phyloP scores from a whole-genome alignment of 176 grass and related monocot species.

The Triticum turgidum region DNA sequence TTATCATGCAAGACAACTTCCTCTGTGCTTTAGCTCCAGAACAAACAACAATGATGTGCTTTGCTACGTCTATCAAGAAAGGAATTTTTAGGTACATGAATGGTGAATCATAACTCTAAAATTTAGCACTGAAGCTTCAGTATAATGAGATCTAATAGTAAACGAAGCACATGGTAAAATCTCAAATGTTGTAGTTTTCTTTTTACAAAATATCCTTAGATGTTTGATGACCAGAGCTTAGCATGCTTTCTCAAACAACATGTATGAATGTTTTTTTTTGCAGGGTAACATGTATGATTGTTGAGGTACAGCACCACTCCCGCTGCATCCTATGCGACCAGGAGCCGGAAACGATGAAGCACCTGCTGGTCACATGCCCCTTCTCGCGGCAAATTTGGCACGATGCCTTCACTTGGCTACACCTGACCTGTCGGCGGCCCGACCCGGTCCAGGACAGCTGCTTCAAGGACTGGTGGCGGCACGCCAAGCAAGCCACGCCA shows the following conservation, averaged over 20 bases:
- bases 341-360: too few relatives aligned
- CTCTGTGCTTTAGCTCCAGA: neutral
- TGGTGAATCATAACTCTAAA: neutral
- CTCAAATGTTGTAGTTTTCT: neutral
- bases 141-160: neutral
- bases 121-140: conserved; percentile 16
- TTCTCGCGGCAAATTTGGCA: too few relatives aligned
- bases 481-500: too few relatives aligned
- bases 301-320: neutral
- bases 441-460: too few relatives aligned
- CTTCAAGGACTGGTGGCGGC: too few relatives aligned
- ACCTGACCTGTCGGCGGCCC: too few relatives aligned
- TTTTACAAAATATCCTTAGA: neutral
- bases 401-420: too few relatives aligned
- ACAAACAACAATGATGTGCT: conserved; percentile 19
- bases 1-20: conserved; percentile 15
- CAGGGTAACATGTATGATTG: neutral
- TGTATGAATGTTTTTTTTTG: neutral
- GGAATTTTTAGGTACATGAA: conserved; percentile 12
- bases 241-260: neutral
- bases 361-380: too few relatives aligned
- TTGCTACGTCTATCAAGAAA: conserved; percentile 11
- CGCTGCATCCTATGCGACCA: too few relatives aligned
- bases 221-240: neutral
- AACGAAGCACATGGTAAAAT: neutral